Conservation (phyloP, 2,329 filamentous ascomycete genomes). For the Scleromitrula shiraiana region DNA sequence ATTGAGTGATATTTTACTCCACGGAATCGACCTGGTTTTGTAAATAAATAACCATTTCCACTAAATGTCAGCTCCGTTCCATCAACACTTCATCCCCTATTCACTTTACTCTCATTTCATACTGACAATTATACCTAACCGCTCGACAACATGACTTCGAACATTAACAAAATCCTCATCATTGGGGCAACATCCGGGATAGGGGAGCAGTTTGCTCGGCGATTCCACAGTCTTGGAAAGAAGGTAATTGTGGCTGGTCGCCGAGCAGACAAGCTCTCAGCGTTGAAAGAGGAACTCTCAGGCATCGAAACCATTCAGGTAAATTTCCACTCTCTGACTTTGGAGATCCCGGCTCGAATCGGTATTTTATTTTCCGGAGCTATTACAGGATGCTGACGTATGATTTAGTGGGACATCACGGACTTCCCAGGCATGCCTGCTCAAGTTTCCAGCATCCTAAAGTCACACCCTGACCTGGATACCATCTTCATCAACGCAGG, state of each 20-base stretch:
- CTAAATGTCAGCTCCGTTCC: no score
- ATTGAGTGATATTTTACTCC: no score
- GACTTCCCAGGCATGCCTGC: background rate
- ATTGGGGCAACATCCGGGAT: constrained; percentile 48
- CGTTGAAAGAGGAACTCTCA: constrained; percentile 25
- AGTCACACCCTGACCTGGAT: constrained; percentile 20
- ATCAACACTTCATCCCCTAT: no score
- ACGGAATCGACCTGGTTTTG: no score
- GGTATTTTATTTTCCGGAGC: background rate
- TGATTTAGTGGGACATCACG: constrained; percentile 5
- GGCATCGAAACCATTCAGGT: constrained; percentile 1
- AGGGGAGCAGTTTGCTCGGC: constrained; percentile 37
- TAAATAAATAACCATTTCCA: no score
- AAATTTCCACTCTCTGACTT: background rate
- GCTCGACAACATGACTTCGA: background rate
- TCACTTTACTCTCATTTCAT: no score
- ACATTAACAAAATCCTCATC: constrained; percentile 38
- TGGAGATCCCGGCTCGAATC: background rate
- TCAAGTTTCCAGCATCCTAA: background rate
- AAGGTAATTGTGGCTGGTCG: constrained; percentile 47
- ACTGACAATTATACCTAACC: no score
- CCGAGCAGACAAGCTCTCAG: constrained; percentile 37
- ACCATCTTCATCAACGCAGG: constrained; percentile 29
- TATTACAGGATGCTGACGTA: background rate
- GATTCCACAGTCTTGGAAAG: constrained; percentile 38